Evolutionary conservation across 257 asterid genomes (phyloP), one percentile per base, ranked within the genome.

Genomic region (Thymus quinquecostatus): DNA sequence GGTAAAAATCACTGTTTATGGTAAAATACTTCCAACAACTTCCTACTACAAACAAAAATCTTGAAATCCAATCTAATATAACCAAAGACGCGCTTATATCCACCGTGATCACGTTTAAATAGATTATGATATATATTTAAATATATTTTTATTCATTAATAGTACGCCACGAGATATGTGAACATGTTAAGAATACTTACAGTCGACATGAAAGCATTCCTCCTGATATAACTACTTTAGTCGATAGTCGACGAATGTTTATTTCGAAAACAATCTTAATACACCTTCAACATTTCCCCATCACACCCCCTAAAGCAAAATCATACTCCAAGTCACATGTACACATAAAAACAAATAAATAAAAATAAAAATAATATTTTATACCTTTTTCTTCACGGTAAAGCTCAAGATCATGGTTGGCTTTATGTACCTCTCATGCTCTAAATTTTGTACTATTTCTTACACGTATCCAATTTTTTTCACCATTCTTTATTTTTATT

Each of bases 341-440:
- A 47, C 36, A 71, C 6, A 54, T 12, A 44, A 54, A 21, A 1
- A 36, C 36, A 58, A 5, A 27, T 13, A 55, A 55, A 55, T 21
- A 21, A 21, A 29, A 9, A 57, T 8, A 29, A 45, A 64, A 54
- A 29, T 40, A 2, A 50, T 50, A 11, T 0, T 21, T 8, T 8
- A 53, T 30, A 72, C 76, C 81, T 76, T 69, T 68, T 68, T 54
- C 86, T 78, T 82, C 45, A 78, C 77, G 72, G 66, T 76, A 79
- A 79, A 76, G 86, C 76, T 60, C 75, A 67, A 69, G 30, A 48
- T 59, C 30, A 33, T 74, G 82, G 84, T 83, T 83, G 87, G 87
- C 77, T 71, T 68, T 73, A 54, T 47, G 84, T 80, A 71, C 33
- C 83, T 77, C 85, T 83, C 82, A 72, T 54, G 59, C 63, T 44